Base-by-base conservation (phyloP, 2,329 filamentous ascomycete genomes). In the Bipolaris victoriae region DNA sequence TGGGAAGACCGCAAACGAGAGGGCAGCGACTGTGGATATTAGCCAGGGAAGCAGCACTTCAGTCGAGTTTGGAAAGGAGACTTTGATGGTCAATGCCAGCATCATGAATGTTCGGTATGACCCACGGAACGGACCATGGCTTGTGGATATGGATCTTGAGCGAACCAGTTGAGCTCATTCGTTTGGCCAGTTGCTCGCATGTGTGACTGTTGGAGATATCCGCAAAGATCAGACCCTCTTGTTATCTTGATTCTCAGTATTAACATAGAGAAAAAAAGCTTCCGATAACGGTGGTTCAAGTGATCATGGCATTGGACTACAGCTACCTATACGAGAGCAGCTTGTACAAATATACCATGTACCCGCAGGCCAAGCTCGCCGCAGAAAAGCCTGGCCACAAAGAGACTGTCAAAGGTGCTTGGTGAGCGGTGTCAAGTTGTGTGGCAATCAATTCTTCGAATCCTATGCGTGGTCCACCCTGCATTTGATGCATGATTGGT, bases 71-170 rank as follows among this genome's bases (percentile, higher is more conserved):
- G 83, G 83, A 0, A 70, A 79, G 53, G 82, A 86, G 69, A 86
- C 84, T 3, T 56, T 86, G 37, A 82, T 86, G 72, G 78, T 86
- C 10, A 87, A 87, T 73, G 84, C 84, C 2, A 82, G 83, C 63
- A 82, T 87, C 48, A 82, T 86, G 76, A 79, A 79, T 36, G 67
- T 82, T 11, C 59, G 61, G 11, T 85, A 86, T 70, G 66, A 71
- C 33, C 79, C 83, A 6, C 61, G 70, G 29, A 82, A 87, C 70
- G 81, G 79, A 36, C 82, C 84, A 1, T 86, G 83, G 82, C 57
- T 86, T 40, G 77, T 87, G 29, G 83, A 86, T 73, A 43, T 86
- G 50, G 81, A 86, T 68, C 61, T 77, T 1, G 67, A 70, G 24
- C 65, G 33, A 48, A 64, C 63, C 22, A 37, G 43, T 5, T 52